phyloP scores from a whole-genome alignment of 768 basidiomycete species.

The Russula virescens region DNA sequence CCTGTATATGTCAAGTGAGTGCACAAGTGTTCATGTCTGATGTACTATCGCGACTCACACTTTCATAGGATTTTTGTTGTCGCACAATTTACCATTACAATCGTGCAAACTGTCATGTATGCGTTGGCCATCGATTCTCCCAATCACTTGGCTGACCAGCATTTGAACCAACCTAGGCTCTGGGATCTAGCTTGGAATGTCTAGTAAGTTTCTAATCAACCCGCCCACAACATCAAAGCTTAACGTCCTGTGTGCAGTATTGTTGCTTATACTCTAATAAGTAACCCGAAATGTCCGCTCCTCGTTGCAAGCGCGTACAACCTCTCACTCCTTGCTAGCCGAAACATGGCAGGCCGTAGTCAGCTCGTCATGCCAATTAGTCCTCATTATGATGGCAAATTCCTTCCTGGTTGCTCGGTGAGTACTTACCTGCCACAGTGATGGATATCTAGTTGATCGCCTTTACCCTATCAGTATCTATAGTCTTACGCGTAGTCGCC shows the following conservation, averaged over 20 bases:
- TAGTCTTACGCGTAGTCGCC: neutral
- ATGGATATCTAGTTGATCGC: neutral
- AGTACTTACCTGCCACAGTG: neutral
- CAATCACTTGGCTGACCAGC: neutral
- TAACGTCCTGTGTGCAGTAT: neutral
- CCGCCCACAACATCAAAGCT: neutral
- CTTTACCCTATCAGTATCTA: neutral
- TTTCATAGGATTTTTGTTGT: neutral
- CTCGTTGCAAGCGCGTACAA: neutral
- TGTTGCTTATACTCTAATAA: neutral
- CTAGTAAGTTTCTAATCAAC: neutral
- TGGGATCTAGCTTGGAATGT: neutral
- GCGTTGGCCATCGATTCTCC: neutral
- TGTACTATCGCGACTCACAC: neutral
- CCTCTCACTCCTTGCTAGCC: neutral
- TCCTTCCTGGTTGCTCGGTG: neutral
- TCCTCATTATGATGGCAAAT: slow-evolving; percentile 3
- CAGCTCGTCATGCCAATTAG: neutral
- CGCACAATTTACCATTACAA: neutral
- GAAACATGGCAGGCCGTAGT: neutral
- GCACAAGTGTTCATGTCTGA: neutral
- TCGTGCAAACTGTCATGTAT: neutral
- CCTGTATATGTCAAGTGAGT: neutral
- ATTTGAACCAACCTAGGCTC: neutral
- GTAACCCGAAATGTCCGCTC: neutral